Conservation (phyloP, 768 basidiomycete genomes). For the Psilocybe subaeruginosa region DNA sequence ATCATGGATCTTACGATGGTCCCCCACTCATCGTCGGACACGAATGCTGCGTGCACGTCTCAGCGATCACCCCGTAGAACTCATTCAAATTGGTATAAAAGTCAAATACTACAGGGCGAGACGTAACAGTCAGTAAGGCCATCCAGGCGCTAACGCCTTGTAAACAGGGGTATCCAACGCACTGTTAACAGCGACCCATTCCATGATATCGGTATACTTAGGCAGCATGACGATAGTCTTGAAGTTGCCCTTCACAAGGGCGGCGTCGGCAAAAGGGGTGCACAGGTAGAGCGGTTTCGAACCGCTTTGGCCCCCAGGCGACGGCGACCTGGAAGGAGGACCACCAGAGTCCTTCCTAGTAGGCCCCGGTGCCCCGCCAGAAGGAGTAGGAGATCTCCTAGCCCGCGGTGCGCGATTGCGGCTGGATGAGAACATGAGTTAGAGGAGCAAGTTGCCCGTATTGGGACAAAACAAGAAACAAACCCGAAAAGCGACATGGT, state of each 20-base stretch:
- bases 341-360: slow-evolving; percentile 22
- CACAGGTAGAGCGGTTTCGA: slow-evolving; percentile 84
- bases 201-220: slow-evolving; percentile 94
- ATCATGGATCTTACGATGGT: slow-evolving; percentile 57
- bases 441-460: neutral
- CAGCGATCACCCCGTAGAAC: slow-evolving; percentile 93
- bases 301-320: slow-evolving; percentile 31
- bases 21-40: slow-evolving; percentile 96
- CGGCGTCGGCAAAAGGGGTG: slow-evolving; percentile 93
- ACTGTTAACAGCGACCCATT: slow-evolving; percentile 98
- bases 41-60: slow-evolving; percentile 87
- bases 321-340: slow-evolving; percentile 40
- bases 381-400: slow-evolving; percentile 31
- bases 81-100: slow-evolving; percentile 97
- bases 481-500: slow-evolving; percentile 41
- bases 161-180: slow-evolving; percentile 11
- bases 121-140: neutral
- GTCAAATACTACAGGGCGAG: slow-evolving; percentile 73
- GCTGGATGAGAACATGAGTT: slow-evolving; percentile 22
- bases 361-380: slow-evolving; percentile 17
- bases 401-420: slow-evolving; percentile 33
- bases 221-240: slow-evolving; percentile 97
- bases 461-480: slow-evolving; percentile 9
- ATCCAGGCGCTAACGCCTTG: neutral
- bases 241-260: slow-evolving; percentile 97